Evolutionary conservation across 331 rosid genomes (phyloP).

Genomic region (Erythrophleum ivorense): DNA sequence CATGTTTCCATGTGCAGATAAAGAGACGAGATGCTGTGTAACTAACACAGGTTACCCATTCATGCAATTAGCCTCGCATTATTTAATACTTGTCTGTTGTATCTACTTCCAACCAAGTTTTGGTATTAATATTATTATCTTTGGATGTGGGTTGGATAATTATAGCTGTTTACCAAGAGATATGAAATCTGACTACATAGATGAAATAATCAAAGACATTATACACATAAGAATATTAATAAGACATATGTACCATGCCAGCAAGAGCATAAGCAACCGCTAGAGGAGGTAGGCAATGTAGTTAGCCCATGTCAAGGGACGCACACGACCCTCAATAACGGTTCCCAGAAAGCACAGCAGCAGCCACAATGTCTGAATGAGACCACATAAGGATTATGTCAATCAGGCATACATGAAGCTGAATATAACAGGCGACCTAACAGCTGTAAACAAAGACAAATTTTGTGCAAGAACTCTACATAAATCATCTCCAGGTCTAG

Average conservation of each 20-base stretch:
- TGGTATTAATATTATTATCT: background rate
- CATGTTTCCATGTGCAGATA: constrained; percentile 15
- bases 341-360: constrained; percentile 97
- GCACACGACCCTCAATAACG: constrained; percentile 97
- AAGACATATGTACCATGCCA: constrained; percentile 74
- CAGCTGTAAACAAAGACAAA: background rate
- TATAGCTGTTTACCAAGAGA: constrained; percentile 11
- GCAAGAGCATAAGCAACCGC: constrained; percentile 97
- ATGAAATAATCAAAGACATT: background rate
- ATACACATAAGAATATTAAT: constrained; percentile 5
- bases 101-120: constrained; percentile 15
- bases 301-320: constrained; percentile 93
- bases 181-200: background rate
- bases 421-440: constrained; percentile 15
- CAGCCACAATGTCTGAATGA: constrained; percentile 81
- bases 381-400: background rate
- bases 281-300: constrained; percentile 95
- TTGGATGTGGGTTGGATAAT: background rate
- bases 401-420: constrained; percentile 28
- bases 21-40: constrained; percentile 13
- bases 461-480: background rate
- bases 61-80: constrained; percentile 26
- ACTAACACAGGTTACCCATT: constrained; percentile 2
- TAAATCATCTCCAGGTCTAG: constrained; percentile 20
- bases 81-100: background rate